A percentile compares a stretch with the other conserved stretches of the same genome.
Conservation (phyloP, 139 green algal species). For the Chlamydomonas sphaeroides region DNA sequence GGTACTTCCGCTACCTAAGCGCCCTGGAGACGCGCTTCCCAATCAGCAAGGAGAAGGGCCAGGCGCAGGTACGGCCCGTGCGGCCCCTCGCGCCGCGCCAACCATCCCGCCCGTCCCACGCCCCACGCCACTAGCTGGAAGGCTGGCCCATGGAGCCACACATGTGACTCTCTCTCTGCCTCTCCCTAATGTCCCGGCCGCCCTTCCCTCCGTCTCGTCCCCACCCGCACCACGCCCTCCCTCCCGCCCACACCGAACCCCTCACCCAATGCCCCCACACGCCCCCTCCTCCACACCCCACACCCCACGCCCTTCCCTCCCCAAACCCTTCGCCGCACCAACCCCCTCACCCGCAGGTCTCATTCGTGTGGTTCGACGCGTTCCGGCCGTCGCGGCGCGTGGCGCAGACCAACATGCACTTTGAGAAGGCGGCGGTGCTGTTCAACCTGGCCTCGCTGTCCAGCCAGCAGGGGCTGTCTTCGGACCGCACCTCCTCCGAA, state of each 20-base stretch:
- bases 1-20: slow-evolving; percentile 85
- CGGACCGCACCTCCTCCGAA: slow-evolving; percentile 72
- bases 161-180: too few relatives aligned
- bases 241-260: too few relatives aligned
- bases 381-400: slow-evolving; percentile 75
- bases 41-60: slow-evolving; percentile 76
- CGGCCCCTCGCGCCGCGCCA: too few relatives aligned
- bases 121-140: too few relatives aligned
- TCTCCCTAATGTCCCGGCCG: too few relatives aligned
- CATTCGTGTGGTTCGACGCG: slow-evolving; percentile 83
- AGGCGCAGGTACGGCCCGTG: slow-evolving; percentile 71
- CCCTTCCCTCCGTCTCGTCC: too few relatives aligned
- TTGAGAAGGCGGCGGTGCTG: slow-evolving; percentile 91
- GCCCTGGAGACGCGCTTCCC: slow-evolving; percentile 93
- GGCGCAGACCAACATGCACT: slow-evolving; percentile 85
- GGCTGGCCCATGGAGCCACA: too few relatives aligned
- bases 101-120: too few relatives aligned
- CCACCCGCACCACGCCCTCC: too few relatives aligned
- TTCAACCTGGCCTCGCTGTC: slow-evolving; percentile 92
- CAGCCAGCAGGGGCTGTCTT: slow-evolving; percentile 77
- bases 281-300: background rate
- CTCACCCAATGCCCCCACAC: too few relatives aligned
- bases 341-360: background rate
- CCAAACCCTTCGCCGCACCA: background rate
- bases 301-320: background rate